Evolutionary conservation across 2,329 filamentous ascomycete genomes (phyloP), one percentile per base, ranked within the genome.

Genomic region (Whalleya microplaca): DNA sequence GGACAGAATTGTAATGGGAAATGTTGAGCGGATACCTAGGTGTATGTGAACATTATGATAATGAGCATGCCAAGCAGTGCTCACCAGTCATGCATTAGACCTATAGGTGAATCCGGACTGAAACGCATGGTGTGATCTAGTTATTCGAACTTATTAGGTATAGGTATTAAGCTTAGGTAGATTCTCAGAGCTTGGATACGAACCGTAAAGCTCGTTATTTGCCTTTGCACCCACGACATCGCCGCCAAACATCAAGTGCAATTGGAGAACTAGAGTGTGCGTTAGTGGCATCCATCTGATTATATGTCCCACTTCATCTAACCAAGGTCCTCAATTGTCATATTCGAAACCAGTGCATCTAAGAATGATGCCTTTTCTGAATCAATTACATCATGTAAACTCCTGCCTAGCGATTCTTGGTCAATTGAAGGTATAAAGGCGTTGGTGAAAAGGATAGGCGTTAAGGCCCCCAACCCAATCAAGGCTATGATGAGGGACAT

Each of bases 241-340:
- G 45, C 72, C 75, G 10, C 70, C 76, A 54, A 77, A 78, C 65
- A 75, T 78, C 41, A 79, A 70, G 51, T 78, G 75, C 19, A 78
- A 63, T 66, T 78, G 76, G n/a, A 76, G 50, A 2, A 74, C 71
- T 71, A 23, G n/a, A 48, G 48, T 1, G 8, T 27, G 21, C 5
- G 40, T 65, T 29, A 64, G 54, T 40, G 20, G n/a, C 10, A 29
- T n/a, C 18, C 18, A 1, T 9, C 45, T 19, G 18, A 50, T 21
- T 16, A 21, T 2, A 14, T 8, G 4, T 32, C 5, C 19, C 10
- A 41, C 16, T 20, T 47, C 18, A 8, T 48, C 64, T 47, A 21
- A 70, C 68, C 68, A 12, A 72, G 51, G 40, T 72, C 71, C 47
- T 70, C 66, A 12, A 72, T 45, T 6, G 69, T 72, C 71, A 72